Percentiles rank a stretch among this genome's conserved stretches.
Evolutionary conservation across 805 yeast genomes (phyloP).

Genomic region (Kluyveromyces nonfermentans): DNA sequence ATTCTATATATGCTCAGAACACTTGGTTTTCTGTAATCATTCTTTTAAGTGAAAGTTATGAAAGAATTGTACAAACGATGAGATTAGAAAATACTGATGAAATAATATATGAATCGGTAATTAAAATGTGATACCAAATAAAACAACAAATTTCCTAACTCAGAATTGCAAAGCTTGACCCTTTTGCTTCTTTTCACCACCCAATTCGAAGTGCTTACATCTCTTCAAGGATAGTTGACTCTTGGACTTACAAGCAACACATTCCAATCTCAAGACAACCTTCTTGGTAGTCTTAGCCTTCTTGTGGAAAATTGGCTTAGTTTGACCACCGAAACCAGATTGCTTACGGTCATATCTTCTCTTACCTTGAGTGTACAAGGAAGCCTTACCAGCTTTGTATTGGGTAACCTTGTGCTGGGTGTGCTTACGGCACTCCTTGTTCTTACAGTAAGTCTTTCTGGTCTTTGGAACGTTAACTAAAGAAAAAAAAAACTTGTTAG

Average conservation of each 20-base stretch:
- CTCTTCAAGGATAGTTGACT: slow-evolving; percentile 96
- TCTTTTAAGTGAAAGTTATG: background rate
- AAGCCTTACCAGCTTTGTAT: slow-evolving; percentile 99
- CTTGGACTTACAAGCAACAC: slow-evolving; percentile 98
- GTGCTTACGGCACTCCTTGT: slow-evolving; percentile 98
- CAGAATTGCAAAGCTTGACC: slow-evolving; percentile 99
- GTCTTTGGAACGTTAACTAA: slow-evolving; percentile 99
- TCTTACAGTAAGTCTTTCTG: slow-evolving; percentile 99
- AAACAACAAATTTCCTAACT: slow-evolving; percentile 27
- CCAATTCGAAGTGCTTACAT: slow-evolving; percentile 99
- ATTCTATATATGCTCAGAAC: background rate
- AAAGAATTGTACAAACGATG: slow-evolving; percentile 1
- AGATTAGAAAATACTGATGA: slow-evolving; percentile 3
- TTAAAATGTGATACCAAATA: slow-evolving; percentile 12
- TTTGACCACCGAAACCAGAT: slow-evolving; percentile 99
- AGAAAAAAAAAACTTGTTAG: slow-evolving; percentile 5
- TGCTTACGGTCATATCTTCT: slow-evolving; percentile 99
- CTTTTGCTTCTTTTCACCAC: slow-evolving; percentile 99
- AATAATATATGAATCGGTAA: slow-evolving; percentile 2
- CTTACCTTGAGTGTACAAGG: slow-evolving; percentile 99
- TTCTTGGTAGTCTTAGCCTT: slow-evolving; percentile 99
- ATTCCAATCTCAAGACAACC: slow-evolving; percentile 98
- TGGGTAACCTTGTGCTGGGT: slow-evolving; percentile 99
- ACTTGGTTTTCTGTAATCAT: background rate
- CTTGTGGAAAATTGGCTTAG: slow-evolving; percentile 99